Base-by-base conservation (phyloP, 208 protist species). In the Crithidia thermophila region DNA sequence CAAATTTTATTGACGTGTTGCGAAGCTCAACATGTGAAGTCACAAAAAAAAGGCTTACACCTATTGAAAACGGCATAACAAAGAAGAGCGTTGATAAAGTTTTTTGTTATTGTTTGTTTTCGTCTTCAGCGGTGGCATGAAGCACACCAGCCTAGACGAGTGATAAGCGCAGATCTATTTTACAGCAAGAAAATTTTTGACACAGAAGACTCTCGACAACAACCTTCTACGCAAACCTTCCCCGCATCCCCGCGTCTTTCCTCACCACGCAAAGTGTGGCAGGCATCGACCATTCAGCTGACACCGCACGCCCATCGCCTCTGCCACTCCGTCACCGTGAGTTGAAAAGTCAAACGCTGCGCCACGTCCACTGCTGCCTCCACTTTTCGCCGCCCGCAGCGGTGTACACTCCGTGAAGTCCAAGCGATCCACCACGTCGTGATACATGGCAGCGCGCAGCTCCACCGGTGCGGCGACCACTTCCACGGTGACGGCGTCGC, bases 271-370 rank as follows among this genome's bases (percentile, higher is more conserved):
- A 45, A 73, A 76, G 6, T 52, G 57, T 6, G 59, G 23, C 39
- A 67, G 20, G 64, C 76, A 75, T 6, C 62, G 75, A 0, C 80
- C 80, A 27, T 86, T 86, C 64, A 86, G n/a, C 65, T 86, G 80
- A 33, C 61, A 80, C n/a, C 55, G 43, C 45, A 53, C 51, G 25
- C 42, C 42, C 58, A 13, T 31, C 65, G 42, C 18, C 31, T 7
- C 30, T 16, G 18, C 8, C 25, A 7, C 7, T 20, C 18, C 11
- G 10, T 20, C 43, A 6, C 11, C 16, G 7, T 56, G 23, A 6
- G 50, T 11, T 51, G 50, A n/a, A 16, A 20, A 27, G 3, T 6
- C 21, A 4, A 10, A 10, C 37, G 13, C 49, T 28, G n/a, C 30
- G 40, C 55, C 39, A 5, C 6, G 9, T 18, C 10, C 37, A 28